Evolutionary conservation across 2,329 filamentous ascomycete species (phyloP).

Genomic region (Mycosphaerella sp.): DNA sequence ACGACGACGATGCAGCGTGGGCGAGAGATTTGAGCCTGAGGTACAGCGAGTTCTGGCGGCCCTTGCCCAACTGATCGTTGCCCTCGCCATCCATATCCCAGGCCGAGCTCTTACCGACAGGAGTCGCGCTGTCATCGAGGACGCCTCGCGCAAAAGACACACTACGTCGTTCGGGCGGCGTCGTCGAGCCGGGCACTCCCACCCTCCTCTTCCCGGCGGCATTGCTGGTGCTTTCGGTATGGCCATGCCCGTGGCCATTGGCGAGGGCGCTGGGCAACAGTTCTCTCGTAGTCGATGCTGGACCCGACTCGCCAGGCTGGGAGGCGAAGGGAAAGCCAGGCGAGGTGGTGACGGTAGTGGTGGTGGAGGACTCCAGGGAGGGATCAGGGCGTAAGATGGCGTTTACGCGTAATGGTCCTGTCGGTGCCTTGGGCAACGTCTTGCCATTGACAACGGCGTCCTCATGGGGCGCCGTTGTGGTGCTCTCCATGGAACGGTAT

Average conservation of each 20-base stretch:
- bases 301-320: conserved; percentile 18
- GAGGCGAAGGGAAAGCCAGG: conserved; percentile 21
- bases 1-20: conserved; percentile 13
- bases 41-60: conserved; percentile 27
- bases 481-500: not conserved
- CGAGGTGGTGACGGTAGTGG: not conserved
- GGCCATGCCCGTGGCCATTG: not conserved
- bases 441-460: conserved; percentile 10
- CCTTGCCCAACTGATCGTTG: conserved; percentile 15
- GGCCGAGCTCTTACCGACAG: conserved; percentile 23
- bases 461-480: not conserved
- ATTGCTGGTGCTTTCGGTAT: conserved; percentile 2
- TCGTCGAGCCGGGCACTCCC: conserved; percentile 10
- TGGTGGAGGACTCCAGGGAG: conserved; percentile 6
- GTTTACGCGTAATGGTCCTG: conserved; percentile 5
- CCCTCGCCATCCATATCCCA: conserved; percentile 27
- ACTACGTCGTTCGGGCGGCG: conserved; percentile 26
- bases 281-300: conserved; percentile 20
- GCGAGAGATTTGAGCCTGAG: conserved; percentile 29
- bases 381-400: not conserved
- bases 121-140: conserved; percentile 15
- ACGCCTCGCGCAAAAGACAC: conserved; percentile 29
- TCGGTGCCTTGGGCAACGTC: conserved; percentile 8
- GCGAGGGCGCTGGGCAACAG: conserved; percentile 2
- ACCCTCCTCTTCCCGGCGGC: not conserved